A percentile compares a stretch with the other conserved stretches of the same genome.
These are phyloP conservation scores for Drosera capensis DNA, from an alignment of 148 eudicot genomes.

Conservation along the genomic window DNA sequence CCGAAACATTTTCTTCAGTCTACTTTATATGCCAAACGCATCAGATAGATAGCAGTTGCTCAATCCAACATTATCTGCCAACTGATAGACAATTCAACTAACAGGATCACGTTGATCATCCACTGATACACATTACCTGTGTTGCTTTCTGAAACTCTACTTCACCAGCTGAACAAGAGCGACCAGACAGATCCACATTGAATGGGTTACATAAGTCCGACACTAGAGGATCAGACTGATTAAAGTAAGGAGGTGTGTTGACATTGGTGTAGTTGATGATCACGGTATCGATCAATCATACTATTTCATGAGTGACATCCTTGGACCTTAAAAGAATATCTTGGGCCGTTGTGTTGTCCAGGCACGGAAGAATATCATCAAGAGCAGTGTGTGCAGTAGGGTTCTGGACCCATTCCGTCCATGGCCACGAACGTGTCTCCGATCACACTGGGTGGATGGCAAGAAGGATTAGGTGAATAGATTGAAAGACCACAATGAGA, in stretches of 20 bases:
- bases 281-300: too few relatives aligned
- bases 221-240: neutral
- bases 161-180: too few relatives aligned
- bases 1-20: neutral
- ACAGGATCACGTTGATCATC: too few relatives aligned
- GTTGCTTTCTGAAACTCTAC: neutral
- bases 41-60: neutral
- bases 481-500: neutral
- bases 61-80: neutral
- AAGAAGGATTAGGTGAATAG: neutral
- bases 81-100: neutral
- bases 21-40: neutral
- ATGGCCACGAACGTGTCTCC: conserved; percentile 77
- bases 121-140: conserved; percentile 18
- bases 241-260: too few relatives aligned
- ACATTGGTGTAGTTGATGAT: too few relatives aligned
- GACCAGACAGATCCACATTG: neutral
- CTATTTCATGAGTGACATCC: too few relatives aligned
- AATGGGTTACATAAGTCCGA: neutral
- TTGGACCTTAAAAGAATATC: neutral
- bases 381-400: conserved; percentile 69
- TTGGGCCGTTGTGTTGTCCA: conserved; percentile 54
- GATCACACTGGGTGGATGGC: conserved; percentile 27
- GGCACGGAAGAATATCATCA: conserved; percentile 72
- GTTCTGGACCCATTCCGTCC: conserved; percentile 66